Conservation (phyloP, 176 grass and related monocot species). For the Eragrostis nindensis region DNA sequence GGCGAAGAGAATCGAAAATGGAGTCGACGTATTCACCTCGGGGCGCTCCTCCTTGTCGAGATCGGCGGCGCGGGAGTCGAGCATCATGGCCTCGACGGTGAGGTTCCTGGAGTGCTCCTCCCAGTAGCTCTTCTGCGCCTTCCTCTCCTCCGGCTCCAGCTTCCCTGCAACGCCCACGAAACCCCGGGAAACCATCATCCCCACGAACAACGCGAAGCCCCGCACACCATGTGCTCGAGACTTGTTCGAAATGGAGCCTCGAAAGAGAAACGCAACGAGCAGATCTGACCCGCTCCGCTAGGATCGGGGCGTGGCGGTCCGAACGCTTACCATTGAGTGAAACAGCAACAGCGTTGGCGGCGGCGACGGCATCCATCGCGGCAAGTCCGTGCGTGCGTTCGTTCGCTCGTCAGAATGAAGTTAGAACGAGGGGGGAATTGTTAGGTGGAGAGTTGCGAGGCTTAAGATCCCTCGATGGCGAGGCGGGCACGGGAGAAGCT, state of each 20-base stretch:
- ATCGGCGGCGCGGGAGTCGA: slow-evolving; percentile 85
- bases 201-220: not conserved
- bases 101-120: slow-evolving; percentile 92
- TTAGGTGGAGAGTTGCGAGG: not conserved
- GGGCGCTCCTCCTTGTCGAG: slow-evolving; percentile 96
- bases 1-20: not conserved
- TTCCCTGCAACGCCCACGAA: slow-evolving; percentile 12
- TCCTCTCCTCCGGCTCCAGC: slow-evolving; percentile 60
- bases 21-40: slow-evolving; percentile 52
- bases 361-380: slow-evolving; percentile 43
- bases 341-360: no score
- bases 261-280: not conserved
- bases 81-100: slow-evolving; percentile 99
- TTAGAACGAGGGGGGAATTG: not conserved
- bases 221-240: slow-evolving; percentile 37
- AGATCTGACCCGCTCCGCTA: slow-evolving; percentile 33
- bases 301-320: not conserved
- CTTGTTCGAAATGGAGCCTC: slow-evolving; percentile 26
- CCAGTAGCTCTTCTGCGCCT: slow-evolving; percentile 93
- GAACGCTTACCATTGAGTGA: no score
- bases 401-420: not conserved
- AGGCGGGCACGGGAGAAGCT: slow-evolving; percentile 90
- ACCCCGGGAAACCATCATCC: no score
- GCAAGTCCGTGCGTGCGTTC: no score
- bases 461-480: slow-evolving; percentile 86